phyloP scores from a whole-genome alignment of 345 rosid genomes.

The Rubroshorea leprosula region DNA sequence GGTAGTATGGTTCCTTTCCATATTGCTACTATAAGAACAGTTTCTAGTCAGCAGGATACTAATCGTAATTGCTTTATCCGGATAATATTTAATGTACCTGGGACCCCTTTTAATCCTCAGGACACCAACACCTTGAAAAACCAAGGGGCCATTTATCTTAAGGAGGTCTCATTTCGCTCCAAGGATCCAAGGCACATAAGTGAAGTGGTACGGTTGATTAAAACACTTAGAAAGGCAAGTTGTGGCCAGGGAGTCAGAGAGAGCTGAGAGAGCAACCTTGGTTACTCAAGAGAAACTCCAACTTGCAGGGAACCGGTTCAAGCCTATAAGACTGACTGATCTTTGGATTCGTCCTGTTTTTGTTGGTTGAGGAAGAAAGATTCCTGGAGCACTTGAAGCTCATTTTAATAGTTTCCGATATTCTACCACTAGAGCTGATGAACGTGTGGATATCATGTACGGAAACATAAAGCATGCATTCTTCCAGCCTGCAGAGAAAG shows the following conservation, averaged over 20 bases:
- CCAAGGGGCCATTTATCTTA: slow-evolving; percentile 70
- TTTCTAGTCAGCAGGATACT: slow-evolving; percentile 84
- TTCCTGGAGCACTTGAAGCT: slow-evolving; percentile 83
- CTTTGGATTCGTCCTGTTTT: slow-evolving; percentile 88
- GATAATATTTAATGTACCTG: slow-evolving; percentile 76
- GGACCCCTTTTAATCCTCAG: slow-evolving; percentile 77
- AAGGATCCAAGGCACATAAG: slow-evolving; percentile 89
- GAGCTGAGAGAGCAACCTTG: slow-evolving; percentile 88
- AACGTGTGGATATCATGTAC: slow-evolving; percentile 82
- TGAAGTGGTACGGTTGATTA: slow-evolving; percentile 77
- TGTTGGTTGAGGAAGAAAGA: slow-evolving; percentile 86
- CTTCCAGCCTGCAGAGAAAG: slow-evolving; percentile 95
- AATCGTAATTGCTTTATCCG: slow-evolving; percentile 77
- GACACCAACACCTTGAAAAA: slow-evolving; percentile 62
- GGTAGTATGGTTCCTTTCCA: slow-evolving; percentile 94
- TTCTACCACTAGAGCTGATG: slow-evolving; percentile 72
- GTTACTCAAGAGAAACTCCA: slow-evolving; percentile 88
- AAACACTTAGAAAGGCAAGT: slow-evolving; percentile 76
- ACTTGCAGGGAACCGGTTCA: slow-evolving; percentile 69
- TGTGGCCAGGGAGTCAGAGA: slow-evolving; percentile 74
- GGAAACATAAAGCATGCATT: slow-evolving; percentile 83
- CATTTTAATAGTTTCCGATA: slow-evolving; percentile 78
- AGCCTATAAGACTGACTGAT: slow-evolving; percentile 74
- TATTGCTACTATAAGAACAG: slow-evolving; percentile 81
- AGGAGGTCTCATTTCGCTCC: slow-evolving; percentile 84